A percentile compares a stretch with the other conserved stretches of the same genome.
These are phyloP conservation scores for Aureobasidium sp. DNA, from an alignment of 2,329 filamentous ascomycete genomes.

Conservation along the genomic window DNA sequence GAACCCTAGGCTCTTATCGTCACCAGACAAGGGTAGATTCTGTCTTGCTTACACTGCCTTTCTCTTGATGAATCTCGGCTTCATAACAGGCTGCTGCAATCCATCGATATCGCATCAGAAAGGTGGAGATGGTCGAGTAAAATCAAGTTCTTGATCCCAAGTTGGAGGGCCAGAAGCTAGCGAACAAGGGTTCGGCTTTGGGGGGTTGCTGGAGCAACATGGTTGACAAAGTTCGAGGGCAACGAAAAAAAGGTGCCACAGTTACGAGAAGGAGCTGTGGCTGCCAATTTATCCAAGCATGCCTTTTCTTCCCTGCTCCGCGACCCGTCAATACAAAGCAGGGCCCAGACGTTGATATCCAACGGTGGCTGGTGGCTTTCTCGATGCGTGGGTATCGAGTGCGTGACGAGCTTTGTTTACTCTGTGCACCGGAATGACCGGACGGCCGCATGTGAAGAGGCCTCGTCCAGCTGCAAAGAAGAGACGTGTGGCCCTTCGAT, in stretches of 20 bases:
- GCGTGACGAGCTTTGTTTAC: constrained; percentile 16
- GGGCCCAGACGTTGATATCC: constrained; percentile 13
- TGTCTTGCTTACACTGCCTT: constrained; percentile 1
- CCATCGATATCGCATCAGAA: neutral
- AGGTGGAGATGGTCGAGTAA: neutral
- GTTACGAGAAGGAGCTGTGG: neutral
- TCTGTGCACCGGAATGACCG: constrained; percentile 12
- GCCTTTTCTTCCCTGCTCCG: constrained; percentile 10
- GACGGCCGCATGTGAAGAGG: constrained; percentile 10
- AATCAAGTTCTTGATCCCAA: neutral
- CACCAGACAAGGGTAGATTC: neutral
- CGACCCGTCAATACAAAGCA: constrained; percentile 7
- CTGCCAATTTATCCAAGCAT: constrained; percentile 15
- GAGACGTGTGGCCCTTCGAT: neutral
- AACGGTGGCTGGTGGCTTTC: constrained; percentile 16
- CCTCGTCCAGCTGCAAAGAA: constrained; percentile 13
- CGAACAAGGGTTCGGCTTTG: constrained; percentile 11
- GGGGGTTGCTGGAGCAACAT: constrained; percentile 8
- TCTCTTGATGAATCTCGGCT: neutral
- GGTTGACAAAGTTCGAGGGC: constrained; percentile 1
- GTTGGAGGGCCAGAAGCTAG: constrained; percentile 10
- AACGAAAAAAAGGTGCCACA: constrained; percentile 1
- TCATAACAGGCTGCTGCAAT: neutral
- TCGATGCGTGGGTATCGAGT: neutral
- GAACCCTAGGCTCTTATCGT: neutral